Evolutionary conservation across 495 filamentous ascomycete species (phyloP).

Genomic region (Penicillium herquei): DNA sequence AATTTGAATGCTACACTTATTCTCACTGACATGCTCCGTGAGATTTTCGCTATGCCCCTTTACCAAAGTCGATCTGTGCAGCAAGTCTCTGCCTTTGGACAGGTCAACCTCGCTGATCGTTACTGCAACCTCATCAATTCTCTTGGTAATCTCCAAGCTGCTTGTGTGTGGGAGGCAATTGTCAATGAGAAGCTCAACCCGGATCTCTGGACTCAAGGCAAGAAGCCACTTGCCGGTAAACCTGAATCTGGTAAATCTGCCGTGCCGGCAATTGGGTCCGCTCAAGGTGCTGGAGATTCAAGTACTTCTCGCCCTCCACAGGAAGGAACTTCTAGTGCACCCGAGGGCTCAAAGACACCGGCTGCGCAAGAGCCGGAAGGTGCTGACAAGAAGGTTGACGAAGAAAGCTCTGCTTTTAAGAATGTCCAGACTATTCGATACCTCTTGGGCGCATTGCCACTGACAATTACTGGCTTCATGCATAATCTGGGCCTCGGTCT

Average conservation of each 20-base stretch:
- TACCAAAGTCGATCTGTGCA: constrained; percentile 60
- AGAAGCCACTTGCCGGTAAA: constrained; percentile 46
- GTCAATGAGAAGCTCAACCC: constrained; percentile 66
- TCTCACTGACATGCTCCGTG: constrained; percentile 67
- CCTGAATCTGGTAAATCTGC: constrained; percentile 45
- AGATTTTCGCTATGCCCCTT: constrained; percentile 64
- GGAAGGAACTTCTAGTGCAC: constrained; percentile 17
- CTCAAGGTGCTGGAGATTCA: constrained; percentile 13
- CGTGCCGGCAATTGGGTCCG: constrained; percentile 28
- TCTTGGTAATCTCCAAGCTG: constrained; percentile 72
- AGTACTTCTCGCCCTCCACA: constrained; percentile 10
- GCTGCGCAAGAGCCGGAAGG: constrained; percentile 38
- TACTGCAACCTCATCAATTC: constrained; percentile 66
- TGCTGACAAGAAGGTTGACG: constrained; percentile 37
- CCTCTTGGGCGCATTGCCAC: constrained; percentile 71
- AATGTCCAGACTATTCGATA: constrained; percentile 76
- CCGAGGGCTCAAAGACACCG: constrained; percentile 20
- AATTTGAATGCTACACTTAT: constrained; percentile 72
- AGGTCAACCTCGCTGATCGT: constrained; percentile 77
- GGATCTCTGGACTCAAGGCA: constrained; percentile 63
- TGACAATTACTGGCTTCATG: constrained; percentile 71
- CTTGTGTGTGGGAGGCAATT: constrained; percentile 81
- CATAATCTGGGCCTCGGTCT: constrained; percentile 78
- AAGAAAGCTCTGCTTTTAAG: constrained; percentile 60
- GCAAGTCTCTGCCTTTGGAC: constrained; percentile 55